Evolutionary conservation across 495 filamentous ascomycete genomes (phyloP), one percentile per base, ranked within the genome.

Genomic region (Aspergillus nanangensis): DNA sequence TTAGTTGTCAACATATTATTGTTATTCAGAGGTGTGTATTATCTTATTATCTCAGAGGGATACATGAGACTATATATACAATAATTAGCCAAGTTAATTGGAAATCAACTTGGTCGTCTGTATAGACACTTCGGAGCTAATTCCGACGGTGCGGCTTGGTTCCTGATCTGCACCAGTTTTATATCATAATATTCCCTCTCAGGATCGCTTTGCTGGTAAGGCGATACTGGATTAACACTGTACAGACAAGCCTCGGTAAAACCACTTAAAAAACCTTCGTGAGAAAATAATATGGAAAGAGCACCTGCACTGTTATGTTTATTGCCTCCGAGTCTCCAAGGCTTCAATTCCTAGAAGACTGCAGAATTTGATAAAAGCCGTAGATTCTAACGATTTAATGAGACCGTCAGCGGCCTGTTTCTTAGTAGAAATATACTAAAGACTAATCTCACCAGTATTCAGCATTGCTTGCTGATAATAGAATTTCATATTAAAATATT

Each of bases 401-500:
- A 55, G 52, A 5, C 52, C 48, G 24, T 51, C 44, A 17, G 47
- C 44, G 5, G 52, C 47, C 23, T 55, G 47, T 41, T 48, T 34
- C 44, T 32, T 45, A 10, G 52, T 55, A 2, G 39, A 44, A 38
- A 55, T 19, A 41, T 51, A 51, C 48, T 55, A 34, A 27, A 55
- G 40, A 24, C 7, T 27, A 25, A 49, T 52, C 23, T 56, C 53
- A 19, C 45, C 37, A 27, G 41, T 18, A 35, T 52, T 19, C 23
- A 52, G 24, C 18, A 49, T 29, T 0, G 48, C 38, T 42, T 48
- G 41, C 45, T 49, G 41, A 45, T 52, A 56, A 25, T 56, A 48
- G 20, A 52, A 56, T 40, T 52, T 56, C 40, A 47, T 48, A 34
- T 52, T 49, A 31, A 56, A 52, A 27, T 56, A 40, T 33, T 52